Percentiles rank a stretch among this genome's conserved stretches.
phyloP scores from a whole-genome alignment of 495 filamentous ascomycete genomes.

The Neurospora sp. region DNA sequence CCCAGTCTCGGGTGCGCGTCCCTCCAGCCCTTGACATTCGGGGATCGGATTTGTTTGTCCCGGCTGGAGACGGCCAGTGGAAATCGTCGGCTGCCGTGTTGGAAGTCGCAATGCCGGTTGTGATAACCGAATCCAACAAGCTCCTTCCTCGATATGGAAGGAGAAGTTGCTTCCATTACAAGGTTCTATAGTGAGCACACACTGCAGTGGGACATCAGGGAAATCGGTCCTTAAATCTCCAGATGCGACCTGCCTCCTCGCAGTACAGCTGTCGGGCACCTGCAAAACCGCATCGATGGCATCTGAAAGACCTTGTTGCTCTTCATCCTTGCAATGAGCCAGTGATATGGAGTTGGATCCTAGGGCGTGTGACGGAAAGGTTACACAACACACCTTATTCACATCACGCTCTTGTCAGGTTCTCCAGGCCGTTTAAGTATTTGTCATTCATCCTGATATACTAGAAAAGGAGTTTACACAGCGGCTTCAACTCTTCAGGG shows the following conservation, averaged over 20 bases:
- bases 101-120: background rate
- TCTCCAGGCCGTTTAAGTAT: background rate
- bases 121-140: background rate
- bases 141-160: background rate
- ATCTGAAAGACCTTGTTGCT: background rate
- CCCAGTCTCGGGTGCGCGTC: background rate
- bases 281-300: background rate
- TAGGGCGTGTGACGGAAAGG: background rate
- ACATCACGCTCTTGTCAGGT: background rate
- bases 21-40: background rate
- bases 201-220: background rate
- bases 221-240: background rate
- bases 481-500: background rate
- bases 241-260: background rate
- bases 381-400: background rate
- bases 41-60: background rate
- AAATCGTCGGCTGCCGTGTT: background rate
- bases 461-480: background rate
- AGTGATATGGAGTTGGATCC: background rate
- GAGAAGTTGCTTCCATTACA: background rate
- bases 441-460: background rate
- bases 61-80: background rate
- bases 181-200: background rate
- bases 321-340: background rate
- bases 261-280: background rate